Conservation (phyloP, 2,329 filamentous ascomycete genomes). For the Aspergillus pseudoterreus region DNA sequence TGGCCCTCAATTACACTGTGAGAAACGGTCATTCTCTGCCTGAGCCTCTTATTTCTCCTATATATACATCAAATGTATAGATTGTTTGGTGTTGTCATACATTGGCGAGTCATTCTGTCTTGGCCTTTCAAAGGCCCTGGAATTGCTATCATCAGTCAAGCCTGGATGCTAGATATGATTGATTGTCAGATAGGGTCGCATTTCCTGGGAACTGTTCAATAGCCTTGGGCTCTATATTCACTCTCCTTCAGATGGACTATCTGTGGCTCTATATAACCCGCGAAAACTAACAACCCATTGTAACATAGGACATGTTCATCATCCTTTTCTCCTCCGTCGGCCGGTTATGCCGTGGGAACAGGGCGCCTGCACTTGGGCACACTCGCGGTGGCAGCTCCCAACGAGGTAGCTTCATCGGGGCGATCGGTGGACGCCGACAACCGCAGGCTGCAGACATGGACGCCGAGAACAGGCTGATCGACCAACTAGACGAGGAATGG, state of each 20-base stretch:
- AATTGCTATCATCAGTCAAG: constrained; percentile 7
- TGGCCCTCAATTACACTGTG: constrained; percentile 12
- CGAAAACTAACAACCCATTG: constrained; percentile 1
- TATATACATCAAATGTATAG: constrained; percentile 3
- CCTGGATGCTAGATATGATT: background rate
- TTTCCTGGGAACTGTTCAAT: background rate
- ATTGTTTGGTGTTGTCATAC: constrained; percentile 5
- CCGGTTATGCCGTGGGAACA: constrained; percentile 34
- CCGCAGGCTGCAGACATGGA: constrained; percentile 49
- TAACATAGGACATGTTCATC: constrained; percentile 43
- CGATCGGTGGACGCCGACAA: constrained; percentile 29
- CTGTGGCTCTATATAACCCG: background rate
- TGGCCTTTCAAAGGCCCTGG: background rate
- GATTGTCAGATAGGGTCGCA: constrained; percentile 2
- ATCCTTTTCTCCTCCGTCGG: constrained; percentile 45
- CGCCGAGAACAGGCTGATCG: constrained; percentile 89
- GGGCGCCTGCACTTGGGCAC: constrained; percentile 33
- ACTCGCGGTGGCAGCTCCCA: constrained; percentile 25
- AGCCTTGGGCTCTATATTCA: background rate
- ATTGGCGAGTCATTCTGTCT: constrained; percentile 1
- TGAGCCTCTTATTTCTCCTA: constrained; percentile 6
- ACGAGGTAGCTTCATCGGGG: constrained; percentile 31
- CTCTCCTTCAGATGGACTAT: background rate
- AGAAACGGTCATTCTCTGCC: constrained; percentile 3
- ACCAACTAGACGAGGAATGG: constrained; percentile 96